phyloP scores from a whole-genome alignment of 305 asterid species.

The Fraxinus greggii region DNA sequence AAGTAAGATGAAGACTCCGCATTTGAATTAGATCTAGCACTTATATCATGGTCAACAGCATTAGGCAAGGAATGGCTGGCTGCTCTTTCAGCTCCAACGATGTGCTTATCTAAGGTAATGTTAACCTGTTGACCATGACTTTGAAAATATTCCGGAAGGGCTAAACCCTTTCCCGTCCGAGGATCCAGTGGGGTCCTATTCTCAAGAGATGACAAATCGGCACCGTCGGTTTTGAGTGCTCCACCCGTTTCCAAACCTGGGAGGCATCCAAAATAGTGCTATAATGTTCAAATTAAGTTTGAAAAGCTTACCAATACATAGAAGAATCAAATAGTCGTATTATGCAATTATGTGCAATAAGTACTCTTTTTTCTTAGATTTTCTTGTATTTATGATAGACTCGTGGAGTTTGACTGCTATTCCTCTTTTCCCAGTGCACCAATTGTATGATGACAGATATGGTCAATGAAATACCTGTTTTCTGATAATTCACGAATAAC shows the following conservation, averaged over 20 bases:
- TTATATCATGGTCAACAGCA: conserved; percentile 48
- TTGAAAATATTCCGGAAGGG: conserved; percentile 49
- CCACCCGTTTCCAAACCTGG: conserved; percentile 58
- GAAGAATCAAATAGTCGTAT: background rate
- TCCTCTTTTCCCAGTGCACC: background rate
- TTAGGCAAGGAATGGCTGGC: conserved; percentile 61
- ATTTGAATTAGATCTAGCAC: conserved; percentile 41
- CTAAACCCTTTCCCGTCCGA: conserved; percentile 45
- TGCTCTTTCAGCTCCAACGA: conserved; percentile 50
- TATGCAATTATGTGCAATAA: conserved; percentile 3
- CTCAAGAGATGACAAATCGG: conserved; percentile 48
- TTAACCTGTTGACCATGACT: conserved; percentile 49
- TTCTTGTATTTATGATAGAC: background rate
- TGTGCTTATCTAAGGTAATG: conserved; percentile 41
- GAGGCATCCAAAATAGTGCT: conserved; percentile 15
- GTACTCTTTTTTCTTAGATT: background rate
- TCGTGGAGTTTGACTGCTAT: conserved; percentile 17
- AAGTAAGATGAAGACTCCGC: conserved; percentile 44
- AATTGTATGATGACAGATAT: background rate
- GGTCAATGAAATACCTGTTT: background rate
- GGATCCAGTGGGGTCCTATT: conserved; percentile 43
- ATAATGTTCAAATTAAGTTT: conserved; percentile 12
- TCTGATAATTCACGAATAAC: background rate
- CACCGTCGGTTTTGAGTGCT: conserved; percentile 38
- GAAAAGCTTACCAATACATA: background rate